These are phyloP conservation scores for Bruguiera gymnorhiza DNA, from an alignment of 345 rosid genomes.

Conservation along the genomic window DNA sequence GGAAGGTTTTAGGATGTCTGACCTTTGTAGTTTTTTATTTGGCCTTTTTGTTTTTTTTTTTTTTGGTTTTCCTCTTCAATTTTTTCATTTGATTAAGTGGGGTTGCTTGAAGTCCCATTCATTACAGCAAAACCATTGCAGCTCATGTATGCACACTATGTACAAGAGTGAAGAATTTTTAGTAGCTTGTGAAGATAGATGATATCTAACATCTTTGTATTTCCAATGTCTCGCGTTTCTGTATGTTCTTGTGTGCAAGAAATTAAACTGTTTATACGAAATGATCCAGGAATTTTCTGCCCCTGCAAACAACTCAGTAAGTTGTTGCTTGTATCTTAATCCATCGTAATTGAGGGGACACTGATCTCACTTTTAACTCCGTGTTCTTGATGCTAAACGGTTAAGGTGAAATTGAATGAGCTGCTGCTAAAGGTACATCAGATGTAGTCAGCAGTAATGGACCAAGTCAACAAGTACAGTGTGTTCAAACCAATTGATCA, in stretches of 20 bases:
- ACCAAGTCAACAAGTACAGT: too few relatives aligned
- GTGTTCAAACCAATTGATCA: too few relatives aligned
- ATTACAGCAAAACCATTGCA: slow-evolving; percentile 25
- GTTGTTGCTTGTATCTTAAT: too few relatives aligned
- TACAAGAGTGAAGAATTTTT: slow-evolving; percentile 18
- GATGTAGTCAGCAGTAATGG: too few relatives aligned
- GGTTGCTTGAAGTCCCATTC: slow-evolving; percentile 27
- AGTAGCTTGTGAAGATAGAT: slow-evolving; percentile 30
- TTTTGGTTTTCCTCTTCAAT: slow-evolving; percentile 22
- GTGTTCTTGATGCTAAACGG: too few relatives aligned
- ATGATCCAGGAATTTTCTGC: neutral
- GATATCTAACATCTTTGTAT: neutral
- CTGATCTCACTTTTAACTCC: too few relatives aligned
- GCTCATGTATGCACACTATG: slow-evolving; percentile 38
- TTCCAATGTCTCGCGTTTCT: neutral
- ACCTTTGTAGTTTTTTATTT: slow-evolving; percentile 21
- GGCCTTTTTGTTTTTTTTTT: slow-evolving; percentile 1
- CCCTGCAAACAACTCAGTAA: too few relatives aligned
- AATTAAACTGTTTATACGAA: neutral
- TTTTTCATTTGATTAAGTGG: slow-evolving; percentile 16
- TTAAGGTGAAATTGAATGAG: too few relatives aligned
- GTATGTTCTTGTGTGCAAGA: neutral
- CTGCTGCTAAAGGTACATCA: too few relatives aligned
- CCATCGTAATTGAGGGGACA: too few relatives aligned
- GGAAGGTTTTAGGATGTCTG: slow-evolving; percentile 19